Conservation (phyloP, 1,139 yeast genomes). For the Candida buenavistaensis region DNA sequence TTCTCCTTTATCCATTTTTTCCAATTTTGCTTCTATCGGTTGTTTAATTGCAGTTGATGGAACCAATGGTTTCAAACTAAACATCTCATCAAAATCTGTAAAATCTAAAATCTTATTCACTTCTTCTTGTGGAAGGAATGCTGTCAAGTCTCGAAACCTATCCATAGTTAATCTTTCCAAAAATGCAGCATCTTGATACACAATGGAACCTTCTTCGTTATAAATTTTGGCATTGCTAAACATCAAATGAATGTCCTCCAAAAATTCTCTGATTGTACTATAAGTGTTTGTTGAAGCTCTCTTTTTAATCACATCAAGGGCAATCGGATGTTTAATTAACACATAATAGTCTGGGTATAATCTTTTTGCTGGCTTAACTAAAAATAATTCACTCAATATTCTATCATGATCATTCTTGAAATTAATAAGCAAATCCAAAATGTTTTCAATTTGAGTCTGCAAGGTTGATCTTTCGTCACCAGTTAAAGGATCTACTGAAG, state of each 20-base stretch:
- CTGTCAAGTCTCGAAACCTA: conserved; percentile 30
- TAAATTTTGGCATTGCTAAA: conserved; percentile 83
- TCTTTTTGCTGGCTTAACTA: conserved; percentile 68
- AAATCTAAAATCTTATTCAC: conserved; percentile 43
- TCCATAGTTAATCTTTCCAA: conserved; percentile 54
- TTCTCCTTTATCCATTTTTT: conserved; percentile 23
- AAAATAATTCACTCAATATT: conserved; percentile 58
- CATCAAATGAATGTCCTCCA: conserved; percentile 74
- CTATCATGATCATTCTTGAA: conserved; percentile 45
- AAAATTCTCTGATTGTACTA: conserved; percentile 55
- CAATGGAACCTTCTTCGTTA: conserved; percentile 85
- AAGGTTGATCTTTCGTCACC: conserved; percentile 45
- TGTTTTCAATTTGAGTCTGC: conserved; percentile 39
- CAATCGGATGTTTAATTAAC: conserved; percentile 77
- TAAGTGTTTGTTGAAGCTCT: conserved; percentile 58
- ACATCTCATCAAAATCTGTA: conserved; percentile 48
- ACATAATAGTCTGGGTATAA: conserved; percentile 86
- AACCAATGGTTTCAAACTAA: conserved; percentile 41
- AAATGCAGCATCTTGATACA: conserved; percentile 72
- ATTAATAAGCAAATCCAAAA: conserved; percentile 46
- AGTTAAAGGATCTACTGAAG: conserved; percentile 38
- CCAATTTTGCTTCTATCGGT: conserved; percentile 23
- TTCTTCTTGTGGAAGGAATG: conserved; percentile 23
- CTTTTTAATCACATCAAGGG: conserved; percentile 66
- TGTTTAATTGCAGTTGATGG: conserved; percentile 26